Conservation (phyloP, 2,329 filamentous ascomycete species). For the Pseudopithomyces maydicus region DNA sequence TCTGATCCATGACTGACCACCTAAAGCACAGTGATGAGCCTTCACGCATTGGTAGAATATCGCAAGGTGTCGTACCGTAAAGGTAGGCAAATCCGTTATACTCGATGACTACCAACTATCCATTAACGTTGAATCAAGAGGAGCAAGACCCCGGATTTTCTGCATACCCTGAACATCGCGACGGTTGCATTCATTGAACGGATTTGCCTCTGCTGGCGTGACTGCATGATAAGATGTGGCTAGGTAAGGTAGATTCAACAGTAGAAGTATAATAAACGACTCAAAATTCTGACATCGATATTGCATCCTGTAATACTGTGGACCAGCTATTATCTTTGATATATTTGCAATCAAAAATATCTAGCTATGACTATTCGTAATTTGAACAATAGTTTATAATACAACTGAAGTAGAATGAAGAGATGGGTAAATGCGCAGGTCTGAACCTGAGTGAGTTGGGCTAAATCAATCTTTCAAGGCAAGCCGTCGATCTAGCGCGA, state of each 20-base stretch:
- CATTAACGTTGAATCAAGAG: not conserved
- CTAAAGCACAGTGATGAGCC: not conserved
- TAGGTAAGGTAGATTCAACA: not conserved
- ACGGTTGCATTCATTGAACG: not conserved
- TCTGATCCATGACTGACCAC: conserved; percentile 13
- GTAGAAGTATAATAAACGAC: not conserved
- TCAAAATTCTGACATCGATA: not conserved
- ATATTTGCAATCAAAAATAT: too few species aligned
- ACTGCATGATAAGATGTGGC: not conserved
- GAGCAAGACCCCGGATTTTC: not conserved
- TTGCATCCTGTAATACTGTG: too few species aligned
- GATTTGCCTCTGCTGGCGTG: not conserved
- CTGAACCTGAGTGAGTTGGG: too few species aligned
- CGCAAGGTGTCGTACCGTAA: not conserved
- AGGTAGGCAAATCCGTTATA: conserved; percentile 16
- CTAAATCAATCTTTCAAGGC: too few species aligned
- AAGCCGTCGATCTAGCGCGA: too few species aligned
- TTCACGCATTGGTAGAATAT: too few species aligned
- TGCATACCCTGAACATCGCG: not conserved
- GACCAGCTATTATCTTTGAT: too few species aligned
- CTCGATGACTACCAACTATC: conserved; percentile 4
- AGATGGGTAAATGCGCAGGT: too few species aligned
- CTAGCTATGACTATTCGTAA: too few species aligned
- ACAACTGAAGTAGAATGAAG: too few species aligned
- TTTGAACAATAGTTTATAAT: too few species aligned